Evolutionary conservation across 768 basidiomycete genomes (phyloP).

Genomic region (Porpolomopsis calyptriformis): DNA sequence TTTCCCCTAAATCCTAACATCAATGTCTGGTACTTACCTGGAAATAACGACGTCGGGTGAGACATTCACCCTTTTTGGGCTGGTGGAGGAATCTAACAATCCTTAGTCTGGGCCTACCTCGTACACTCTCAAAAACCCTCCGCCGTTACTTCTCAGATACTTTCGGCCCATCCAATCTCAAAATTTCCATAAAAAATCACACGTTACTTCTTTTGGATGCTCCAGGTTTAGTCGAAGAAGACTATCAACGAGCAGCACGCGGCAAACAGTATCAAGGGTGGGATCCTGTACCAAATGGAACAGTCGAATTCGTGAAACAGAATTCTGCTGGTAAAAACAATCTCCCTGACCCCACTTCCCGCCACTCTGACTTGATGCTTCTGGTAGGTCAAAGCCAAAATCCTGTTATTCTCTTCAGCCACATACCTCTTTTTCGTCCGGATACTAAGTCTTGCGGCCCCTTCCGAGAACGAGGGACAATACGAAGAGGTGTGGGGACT

Average conservation of each 20-base stretch:
- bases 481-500: constrained; percentile 62
- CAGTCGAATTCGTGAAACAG: constrained; percentile 42
- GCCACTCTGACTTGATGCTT: constrained; percentile 89
- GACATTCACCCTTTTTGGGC: constrained; percentile 10
- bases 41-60: constrained; percentile 86
- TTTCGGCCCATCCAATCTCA: constrained; percentile 67
- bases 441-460: constrained; percentile 69
- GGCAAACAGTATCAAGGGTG: constrained; percentile 36
- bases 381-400: constrained; percentile 28
- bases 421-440: constrained; percentile 80
- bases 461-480: constrained; percentile 63
- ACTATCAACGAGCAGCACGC: constrained; percentile 35
- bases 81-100: constrained; percentile 19
- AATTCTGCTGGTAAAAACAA: constrained; percentile 3
- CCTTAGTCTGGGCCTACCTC: constrained; percentile 37
- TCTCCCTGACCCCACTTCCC: constrained; percentile 27
- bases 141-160: constrained; percentile 50
- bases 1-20: constrained; percentile 41
- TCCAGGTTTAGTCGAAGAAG: constrained; percentile 66
- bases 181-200: constrained; percentile 58
- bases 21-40: constrained; percentile 66
- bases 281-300: constrained; percentile 36
- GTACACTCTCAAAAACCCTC: constrained; percentile 35
- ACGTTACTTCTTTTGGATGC: constrained; percentile 66
- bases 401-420: constrained; percentile 65